These are phyloP conservation scores for Rhizophora apiculata DNA, from an alignment of 345 rosid genomes.

Conservation along the genomic window DNA sequence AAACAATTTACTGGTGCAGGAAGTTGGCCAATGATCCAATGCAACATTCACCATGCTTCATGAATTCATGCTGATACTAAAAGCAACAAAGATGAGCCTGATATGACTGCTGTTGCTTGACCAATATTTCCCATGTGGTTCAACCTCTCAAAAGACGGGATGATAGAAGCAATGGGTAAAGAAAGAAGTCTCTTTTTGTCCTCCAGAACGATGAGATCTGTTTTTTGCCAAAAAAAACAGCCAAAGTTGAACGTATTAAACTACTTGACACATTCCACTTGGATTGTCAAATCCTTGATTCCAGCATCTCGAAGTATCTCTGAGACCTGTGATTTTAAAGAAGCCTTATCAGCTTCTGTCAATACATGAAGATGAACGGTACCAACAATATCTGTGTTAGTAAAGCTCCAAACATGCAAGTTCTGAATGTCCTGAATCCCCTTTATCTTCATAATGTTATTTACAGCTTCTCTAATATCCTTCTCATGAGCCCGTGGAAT, in stretches of 20 bases:
- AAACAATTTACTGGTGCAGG: too few species aligned
- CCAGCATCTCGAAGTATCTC: slow-evolving; percentile 67
- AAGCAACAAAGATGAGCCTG: too few species aligned
- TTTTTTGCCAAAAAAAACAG: neutral
- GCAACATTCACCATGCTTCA: too few species aligned
- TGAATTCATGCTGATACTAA: too few species aligned
- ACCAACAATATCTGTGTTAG: slow-evolving; percentile 77
- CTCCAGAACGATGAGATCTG: too few species aligned
- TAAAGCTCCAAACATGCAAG: slow-evolving; percentile 85
- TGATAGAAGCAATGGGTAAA: too few species aligned
- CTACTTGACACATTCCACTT: slow-evolving; percentile 53
- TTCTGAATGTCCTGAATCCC: slow-evolving; percentile 65
- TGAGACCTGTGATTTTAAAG: slow-evolving; percentile 54
- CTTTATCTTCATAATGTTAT: slow-evolving; percentile 46
- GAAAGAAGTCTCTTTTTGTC: too few species aligned
- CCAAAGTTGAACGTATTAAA: neutral
- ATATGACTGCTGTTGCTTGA: too few species aligned
- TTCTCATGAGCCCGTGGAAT: slow-evolving; percentile 73
- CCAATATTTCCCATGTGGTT: too few species aligned
- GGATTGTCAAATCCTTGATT: slow-evolving; percentile 79
- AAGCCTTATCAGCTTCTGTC: slow-evolving; percentile 52
- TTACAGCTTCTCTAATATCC: slow-evolving; percentile 52
- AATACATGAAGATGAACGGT: slow-evolving; percentile 72
- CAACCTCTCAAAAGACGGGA: too few species aligned
- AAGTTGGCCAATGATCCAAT: too few species aligned